Conservation (phyloP, 1,139 yeast genomes). For the Suzukiozyma palmioleophila region DNA sequence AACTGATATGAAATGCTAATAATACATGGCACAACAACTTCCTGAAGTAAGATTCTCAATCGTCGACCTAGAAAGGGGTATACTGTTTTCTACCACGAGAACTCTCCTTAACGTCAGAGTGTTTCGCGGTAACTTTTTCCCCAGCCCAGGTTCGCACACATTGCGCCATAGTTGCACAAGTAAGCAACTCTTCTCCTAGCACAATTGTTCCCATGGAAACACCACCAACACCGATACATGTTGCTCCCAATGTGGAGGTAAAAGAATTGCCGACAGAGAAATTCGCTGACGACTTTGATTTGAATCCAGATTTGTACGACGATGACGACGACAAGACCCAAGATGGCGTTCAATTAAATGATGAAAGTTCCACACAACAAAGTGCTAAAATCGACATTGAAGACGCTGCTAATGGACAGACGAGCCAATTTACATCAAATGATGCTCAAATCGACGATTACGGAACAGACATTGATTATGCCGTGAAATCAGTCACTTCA, state of each 20-base stretch:
- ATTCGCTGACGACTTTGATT: constrained; percentile 27
- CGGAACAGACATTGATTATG: constrained; percentile 11
- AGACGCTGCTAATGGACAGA: not conserved
- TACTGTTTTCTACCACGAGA: no score
- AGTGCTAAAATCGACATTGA: not conserved
- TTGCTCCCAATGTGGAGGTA: constrained; percentile 43
- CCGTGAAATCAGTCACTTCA: constrained; percentile 19
- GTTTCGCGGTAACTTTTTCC: no score
- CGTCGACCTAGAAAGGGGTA: no score
- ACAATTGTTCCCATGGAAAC: constrained; percentile 8
- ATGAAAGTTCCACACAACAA: constrained; percentile 1
- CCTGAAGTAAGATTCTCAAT: no score
- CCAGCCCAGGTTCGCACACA: no score
- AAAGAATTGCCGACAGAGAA: constrained; percentile 26
- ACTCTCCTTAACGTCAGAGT: no score
- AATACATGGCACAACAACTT: no score
- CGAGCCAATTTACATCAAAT: not conserved
- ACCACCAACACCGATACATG: constrained; percentile 48
- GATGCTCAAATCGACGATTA: constrained; percentile 12
- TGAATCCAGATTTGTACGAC: constrained; percentile 40
- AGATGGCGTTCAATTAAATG: not conserved
- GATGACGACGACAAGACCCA: constrained; percentile 17
- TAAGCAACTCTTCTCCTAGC: no score
- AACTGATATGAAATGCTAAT: no score
- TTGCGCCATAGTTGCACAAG: no score